Conservation (phyloP, 805 yeast genomes). For the Maudiozyma bulderi region DNA sequence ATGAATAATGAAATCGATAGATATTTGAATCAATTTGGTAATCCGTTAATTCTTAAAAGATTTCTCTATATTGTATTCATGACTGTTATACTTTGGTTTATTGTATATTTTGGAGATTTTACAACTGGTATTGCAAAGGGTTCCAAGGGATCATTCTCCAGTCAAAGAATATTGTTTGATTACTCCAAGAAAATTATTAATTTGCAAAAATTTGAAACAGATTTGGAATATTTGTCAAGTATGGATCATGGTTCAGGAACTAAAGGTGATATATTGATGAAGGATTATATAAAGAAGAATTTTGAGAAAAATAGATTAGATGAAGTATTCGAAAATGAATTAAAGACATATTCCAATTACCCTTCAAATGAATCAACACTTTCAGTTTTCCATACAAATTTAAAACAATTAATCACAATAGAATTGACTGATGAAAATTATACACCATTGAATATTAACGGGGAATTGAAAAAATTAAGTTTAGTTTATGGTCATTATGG, state of each 20-base stretch:
- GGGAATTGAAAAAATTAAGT: constrained; percentile 39
- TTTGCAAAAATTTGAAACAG: constrained; percentile 47
- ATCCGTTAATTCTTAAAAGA: constrained; percentile 72
- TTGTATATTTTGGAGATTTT: constrained; percentile 45
- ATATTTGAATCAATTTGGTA: constrained; percentile 55
- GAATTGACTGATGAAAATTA: constrained; percentile 36
- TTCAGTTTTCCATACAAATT: constrained; percentile 13
- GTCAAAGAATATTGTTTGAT: constrained; percentile 39
- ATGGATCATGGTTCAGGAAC: constrained; percentile 84
- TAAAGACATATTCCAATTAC: constrained; percentile 51
- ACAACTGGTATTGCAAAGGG: constrained; percentile 32
- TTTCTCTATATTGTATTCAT: constrained; percentile 57
- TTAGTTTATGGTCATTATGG: constrained; percentile 64
- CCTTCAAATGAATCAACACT: constrained; percentile 36
- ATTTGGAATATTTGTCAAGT: constrained; percentile 58
- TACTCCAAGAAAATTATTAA: constrained; percentile 42
- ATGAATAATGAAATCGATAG: constrained; percentile 37
- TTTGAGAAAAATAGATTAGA: constrained; percentile 47
- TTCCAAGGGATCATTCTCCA: constrained; percentile 44
- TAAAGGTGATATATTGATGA: constrained; percentile 66
- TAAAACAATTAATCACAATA: constrained; percentile 15
- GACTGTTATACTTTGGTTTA: constrained; percentile 41
- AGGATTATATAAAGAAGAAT: constrained; percentile 51
- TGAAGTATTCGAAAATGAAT: constrained; percentile 30
- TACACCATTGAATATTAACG: constrained; percentile 58